These are phyloP conservation scores for Chenopodium suecicum DNA, from an alignment of 148 eudicot genomes.

Conservation along the genomic window DNA sequence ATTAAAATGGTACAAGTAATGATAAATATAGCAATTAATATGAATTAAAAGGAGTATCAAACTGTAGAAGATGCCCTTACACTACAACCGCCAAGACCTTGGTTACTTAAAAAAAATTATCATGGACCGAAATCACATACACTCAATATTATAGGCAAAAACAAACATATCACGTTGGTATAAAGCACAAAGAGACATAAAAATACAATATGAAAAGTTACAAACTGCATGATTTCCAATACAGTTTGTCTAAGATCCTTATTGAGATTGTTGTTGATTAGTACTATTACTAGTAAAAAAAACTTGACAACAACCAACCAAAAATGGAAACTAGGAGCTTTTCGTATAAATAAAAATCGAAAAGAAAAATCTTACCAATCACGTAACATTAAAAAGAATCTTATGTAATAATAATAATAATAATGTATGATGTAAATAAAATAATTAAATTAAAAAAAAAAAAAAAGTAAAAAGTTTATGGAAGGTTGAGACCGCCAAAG, in stretches of 20 bases:
- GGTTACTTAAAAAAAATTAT: background rate
- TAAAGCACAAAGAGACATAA: slow-evolving; percentile 8
- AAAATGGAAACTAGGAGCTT: background rate
- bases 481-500: slow-evolving; percentile 21
- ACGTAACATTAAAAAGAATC: background rate
- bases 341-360: background rate
- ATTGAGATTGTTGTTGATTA: background rate
- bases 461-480: background rate
- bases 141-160: background rate
- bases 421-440: background rate
- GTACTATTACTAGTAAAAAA: background rate
- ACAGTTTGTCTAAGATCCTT: background rate
- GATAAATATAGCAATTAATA: too few relatives aligned
- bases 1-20: too few relatives aligned
- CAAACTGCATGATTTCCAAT: slow-evolving; percentile 12
- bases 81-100: background rate
- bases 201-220: background rate
- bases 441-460: too few relatives aligned
- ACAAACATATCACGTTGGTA: slow-evolving; percentile 20
- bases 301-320: background rate
- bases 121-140: background rate
- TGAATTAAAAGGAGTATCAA: background rate
- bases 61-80: background rate
- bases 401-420: background rate
- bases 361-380: background rate